These are phyloP conservation scores for Monocercomonoides exilis DNA, from an alignment of 78 protist species.

Conservation along the genomic window DNA sequence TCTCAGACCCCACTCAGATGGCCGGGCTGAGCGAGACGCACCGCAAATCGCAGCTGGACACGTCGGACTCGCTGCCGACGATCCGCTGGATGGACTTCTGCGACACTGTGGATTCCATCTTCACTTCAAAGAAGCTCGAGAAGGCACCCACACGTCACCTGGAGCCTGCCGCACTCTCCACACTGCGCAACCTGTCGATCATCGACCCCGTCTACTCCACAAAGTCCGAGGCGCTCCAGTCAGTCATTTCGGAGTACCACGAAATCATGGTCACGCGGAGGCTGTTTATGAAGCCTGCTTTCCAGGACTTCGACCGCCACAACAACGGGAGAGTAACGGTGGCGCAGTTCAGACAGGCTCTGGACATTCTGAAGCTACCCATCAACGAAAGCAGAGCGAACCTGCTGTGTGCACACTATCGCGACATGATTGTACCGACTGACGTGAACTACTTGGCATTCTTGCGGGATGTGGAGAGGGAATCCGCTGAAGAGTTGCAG, in stretches of 20 bases:
- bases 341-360: background rate
- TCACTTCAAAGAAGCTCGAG: background rate
- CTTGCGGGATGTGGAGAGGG: background rate
- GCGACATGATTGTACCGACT: background rate
- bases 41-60: background rate
- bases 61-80: background rate
- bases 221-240: background rate
- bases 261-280: background rate
- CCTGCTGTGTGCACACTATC: background rate
- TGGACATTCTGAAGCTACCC: background rate
- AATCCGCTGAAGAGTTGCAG: background rate
- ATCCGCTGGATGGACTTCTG: background rate
- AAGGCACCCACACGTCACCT: background rate
- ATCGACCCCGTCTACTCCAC: background rate
- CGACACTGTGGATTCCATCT: background rate
- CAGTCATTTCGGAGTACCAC: background rate
- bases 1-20: background rate
- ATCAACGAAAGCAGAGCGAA: background rate
- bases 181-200: background rate
- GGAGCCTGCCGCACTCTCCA: background rate
- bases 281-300: background rate
- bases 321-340: background rate
- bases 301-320: slow-evolving; percentile 10
- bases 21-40: background rate
- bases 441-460: slow-evolving; percentile 10